Base-by-base conservation (phyloP, 257 asterid genomes). In the Plectranthus barbatus region DNA sequence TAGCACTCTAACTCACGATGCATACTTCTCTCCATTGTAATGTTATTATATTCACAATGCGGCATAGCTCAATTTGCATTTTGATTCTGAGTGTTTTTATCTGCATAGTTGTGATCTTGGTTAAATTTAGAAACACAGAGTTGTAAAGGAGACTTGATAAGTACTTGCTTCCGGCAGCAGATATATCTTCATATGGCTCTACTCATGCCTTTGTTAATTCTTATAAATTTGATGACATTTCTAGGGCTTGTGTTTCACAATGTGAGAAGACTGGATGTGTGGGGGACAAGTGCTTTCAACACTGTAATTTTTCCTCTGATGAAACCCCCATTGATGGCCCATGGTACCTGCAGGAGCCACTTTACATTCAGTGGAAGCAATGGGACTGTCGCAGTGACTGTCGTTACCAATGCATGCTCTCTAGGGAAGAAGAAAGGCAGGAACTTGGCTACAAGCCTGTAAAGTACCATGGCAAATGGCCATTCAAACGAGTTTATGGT, bases 301-400 rank as follows among this genome's bases (percentile, higher is more conserved):
- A 86, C 71, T 90, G 94, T 74, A 87, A 77, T 71, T 90, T 90
- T 79, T 78, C 83, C 66, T 76, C 90, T 4, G 80, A 71, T 65
- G 92, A 80, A 21, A 77, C 76, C 51, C 67, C 79, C 66, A 68
- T 66, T 71, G 92, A 77, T 65, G 95, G 85, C 42, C 94, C 92
- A 57, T 90, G 97, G 94, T 85, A 85, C 82, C 84, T 85, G 63
- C 95, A 90, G 80, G 92, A 90, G 80, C 97, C 97, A 72, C 90
- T 90, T 65, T 86, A 84, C 72, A 36, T 80, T 39, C 79, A 79
- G 68, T 90, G 97, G 95, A 90, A 90, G 67, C 92, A 77, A 59
- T 87, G 94, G 97, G 95, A 87, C 78, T 84, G 95, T 72, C 85
- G 62, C 56, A 74, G 92, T 69, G 92, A 87, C 75, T 86, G 92